Conservation (phyloP, 768 basidiomycete species). For the Austroboletus festivus region DNA sequence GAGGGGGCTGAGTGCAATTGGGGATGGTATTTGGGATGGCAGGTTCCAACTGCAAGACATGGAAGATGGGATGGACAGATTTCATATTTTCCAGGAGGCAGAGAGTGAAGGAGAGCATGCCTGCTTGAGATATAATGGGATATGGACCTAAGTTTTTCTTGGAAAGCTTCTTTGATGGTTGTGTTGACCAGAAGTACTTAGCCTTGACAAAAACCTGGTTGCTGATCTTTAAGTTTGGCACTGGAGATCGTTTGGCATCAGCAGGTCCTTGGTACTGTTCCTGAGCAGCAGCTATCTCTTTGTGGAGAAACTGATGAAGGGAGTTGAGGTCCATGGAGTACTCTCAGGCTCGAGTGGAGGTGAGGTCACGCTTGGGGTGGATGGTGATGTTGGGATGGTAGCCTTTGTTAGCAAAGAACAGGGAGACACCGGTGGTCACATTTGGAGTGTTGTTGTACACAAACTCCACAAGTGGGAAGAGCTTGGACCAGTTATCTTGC, state of each 20-base stretch:
- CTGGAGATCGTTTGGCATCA: background rate
- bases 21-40: background rate
- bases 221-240: background rate
- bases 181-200: background rate
- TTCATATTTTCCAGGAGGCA: background rate
- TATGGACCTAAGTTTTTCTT: background rate
- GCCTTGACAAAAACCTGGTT: background rate
- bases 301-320: background rate
- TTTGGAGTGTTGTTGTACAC: slow-evolving; percentile 29
- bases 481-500: background rate
- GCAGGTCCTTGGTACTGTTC: background rate
- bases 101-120: background rate
- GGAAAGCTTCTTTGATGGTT: background rate
- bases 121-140: background rate
- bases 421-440: slow-evolving; percentile 28
- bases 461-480: slow-evolving; percentile 13
- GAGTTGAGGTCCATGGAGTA: background rate
- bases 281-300: background rate
- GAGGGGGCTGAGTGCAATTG: background rate
- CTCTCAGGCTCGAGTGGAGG: background rate
- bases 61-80: background rate
- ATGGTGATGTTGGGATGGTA: background rate
- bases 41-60: background rate
- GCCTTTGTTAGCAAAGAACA: slow-evolving; percentile 33
- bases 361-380: background rate